These are phyloP conservation scores for Leishmania tropica DNA, from an alignment of 208 protist genomes.

Conservation along the genomic window DNA sequence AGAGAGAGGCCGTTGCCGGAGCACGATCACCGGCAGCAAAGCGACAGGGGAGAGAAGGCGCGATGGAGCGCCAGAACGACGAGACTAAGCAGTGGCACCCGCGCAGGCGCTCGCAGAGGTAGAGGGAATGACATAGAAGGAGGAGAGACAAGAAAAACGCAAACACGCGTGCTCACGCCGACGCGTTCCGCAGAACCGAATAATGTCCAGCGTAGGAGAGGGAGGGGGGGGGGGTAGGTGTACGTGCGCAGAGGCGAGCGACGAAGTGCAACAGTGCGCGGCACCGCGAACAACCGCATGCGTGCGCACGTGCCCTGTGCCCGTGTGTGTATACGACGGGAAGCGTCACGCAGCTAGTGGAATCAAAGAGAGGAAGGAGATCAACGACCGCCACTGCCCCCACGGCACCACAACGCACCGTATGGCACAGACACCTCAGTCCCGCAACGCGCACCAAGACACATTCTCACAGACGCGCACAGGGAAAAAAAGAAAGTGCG, in stretches of 20 bases:
- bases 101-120: not conserved
- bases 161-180: not conserved
- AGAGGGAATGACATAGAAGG: not conserved
- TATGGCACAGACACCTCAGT: not conserved
- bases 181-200: not conserved
- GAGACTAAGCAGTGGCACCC: not conserved
- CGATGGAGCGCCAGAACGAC: not conserved
- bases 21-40: not conserved
- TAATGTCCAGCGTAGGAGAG: too few relatives aligned
- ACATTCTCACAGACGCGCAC: too few relatives aligned
- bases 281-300: not conserved
- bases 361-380: not conserved
- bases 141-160: not conserved
- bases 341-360: not conserved
- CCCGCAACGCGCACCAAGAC: not conserved
- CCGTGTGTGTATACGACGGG: not conserved
- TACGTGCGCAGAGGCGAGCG: not conserved
- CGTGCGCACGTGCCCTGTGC: not conserved
- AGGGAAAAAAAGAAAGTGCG: not conserved
- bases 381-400: not conserved
- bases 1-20: not conserved
- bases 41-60: not conserved
- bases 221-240: not conserved
- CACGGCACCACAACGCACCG: not conserved
- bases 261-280: not conserved